Percentiles rank a stretch among this genome's conserved stretches.
phyloP scores from a whole-genome alignment of 345 rosid genomes.

The Citrus maxima region DNA sequence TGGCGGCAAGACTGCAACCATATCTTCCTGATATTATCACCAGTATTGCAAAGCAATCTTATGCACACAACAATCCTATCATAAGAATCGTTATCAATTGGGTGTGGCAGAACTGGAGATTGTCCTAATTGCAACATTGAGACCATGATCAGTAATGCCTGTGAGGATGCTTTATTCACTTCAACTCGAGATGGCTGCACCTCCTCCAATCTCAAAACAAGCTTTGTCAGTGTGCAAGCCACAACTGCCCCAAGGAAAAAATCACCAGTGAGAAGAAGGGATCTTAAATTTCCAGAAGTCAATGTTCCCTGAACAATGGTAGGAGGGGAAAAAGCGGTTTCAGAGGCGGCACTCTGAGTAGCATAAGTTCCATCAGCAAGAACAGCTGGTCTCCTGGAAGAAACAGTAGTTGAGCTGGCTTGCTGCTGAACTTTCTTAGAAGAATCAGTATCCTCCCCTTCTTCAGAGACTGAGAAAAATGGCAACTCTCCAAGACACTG shows the following conservation, averaged over 20 bases:
- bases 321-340: constrained; percentile 82
- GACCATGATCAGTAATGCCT: constrained; percentile 82
- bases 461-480: constrained; percentile 66
- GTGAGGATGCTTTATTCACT: constrained; percentile 60
- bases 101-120: constrained; percentile 82
- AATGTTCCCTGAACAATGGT: constrained; percentile 70
- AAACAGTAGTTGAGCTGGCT: constrained; percentile 50
- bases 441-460: constrained; percentile 61
- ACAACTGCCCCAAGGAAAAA: constrained; percentile 99
- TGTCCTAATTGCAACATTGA: constrained; percentile 94
- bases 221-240: constrained; percentile 87
- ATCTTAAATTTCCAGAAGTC: constrained; percentile 77
- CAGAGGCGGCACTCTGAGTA: constrained; percentile 90
- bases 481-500: constrained; percentile 92
- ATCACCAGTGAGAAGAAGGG: constrained; percentile 88
- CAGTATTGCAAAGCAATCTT: constrained; percentile 76
- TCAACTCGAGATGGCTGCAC: constrained; percentile 80
- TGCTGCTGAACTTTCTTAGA: constrained; percentile 58
- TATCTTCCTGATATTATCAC: constrained; percentile 73
- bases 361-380: constrained; percentile 94
- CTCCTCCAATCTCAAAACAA: constrained; percentile 88
- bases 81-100: constrained; percentile 88
- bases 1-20: constrained; percentile 91
- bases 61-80: constrained; percentile 85
- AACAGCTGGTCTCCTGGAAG: constrained; percentile 80